These are phyloP conservation scores for Diplocarpon mali DNA, from an alignment of 2,329 filamentous ascomycete genomes.

Conservation along the genomic window DNA sequence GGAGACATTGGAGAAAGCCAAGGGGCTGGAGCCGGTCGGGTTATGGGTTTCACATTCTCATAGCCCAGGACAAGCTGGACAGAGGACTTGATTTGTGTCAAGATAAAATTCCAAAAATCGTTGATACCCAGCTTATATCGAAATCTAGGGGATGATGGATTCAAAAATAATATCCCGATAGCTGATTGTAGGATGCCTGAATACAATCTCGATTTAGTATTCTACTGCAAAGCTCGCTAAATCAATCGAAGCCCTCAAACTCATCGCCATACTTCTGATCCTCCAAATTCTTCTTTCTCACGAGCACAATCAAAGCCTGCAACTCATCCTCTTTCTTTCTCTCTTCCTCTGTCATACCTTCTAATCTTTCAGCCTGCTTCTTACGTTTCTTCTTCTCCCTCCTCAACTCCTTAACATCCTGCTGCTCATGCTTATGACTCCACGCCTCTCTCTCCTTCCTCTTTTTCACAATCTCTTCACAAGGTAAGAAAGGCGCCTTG, in stretches of 20 bases:
- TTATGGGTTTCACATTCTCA: conserved; percentile 32
- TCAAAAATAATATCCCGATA: not conserved
- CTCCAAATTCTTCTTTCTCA: conserved; percentile 40
- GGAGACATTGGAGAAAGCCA: conserved; percentile 42
- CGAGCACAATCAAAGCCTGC: conserved; percentile 49
- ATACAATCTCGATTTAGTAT: not conserved
- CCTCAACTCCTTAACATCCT: conserved; percentile 48
- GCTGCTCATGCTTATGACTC: conserved; percentile 59
- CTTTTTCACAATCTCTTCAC: conserved; percentile 39
- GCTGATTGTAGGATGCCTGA: no score
- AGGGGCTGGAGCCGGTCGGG: conserved; percentile 34
- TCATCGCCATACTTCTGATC: conserved; percentile 26
- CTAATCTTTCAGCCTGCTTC: conserved; percentile 50
- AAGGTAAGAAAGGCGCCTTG: conserved; percentile 29
- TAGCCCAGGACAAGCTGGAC: not conserved
- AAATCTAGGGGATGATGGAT: not conserved
- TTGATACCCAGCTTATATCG: not conserved
- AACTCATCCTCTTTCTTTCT: conserved; percentile 51
- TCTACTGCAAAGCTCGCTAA: not conserved
- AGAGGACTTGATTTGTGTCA: not conserved
- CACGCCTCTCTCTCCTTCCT: conserved; percentile 56
- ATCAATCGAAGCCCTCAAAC: conserved; percentile 26
- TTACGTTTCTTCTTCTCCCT: conserved; percentile 54
- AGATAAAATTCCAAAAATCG: no score
- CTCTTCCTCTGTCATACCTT: conserved; percentile 61